Conservation (phyloP, 2,329 filamentous ascomycete genomes). For the Arthrobotrys sinensis region DNA sequence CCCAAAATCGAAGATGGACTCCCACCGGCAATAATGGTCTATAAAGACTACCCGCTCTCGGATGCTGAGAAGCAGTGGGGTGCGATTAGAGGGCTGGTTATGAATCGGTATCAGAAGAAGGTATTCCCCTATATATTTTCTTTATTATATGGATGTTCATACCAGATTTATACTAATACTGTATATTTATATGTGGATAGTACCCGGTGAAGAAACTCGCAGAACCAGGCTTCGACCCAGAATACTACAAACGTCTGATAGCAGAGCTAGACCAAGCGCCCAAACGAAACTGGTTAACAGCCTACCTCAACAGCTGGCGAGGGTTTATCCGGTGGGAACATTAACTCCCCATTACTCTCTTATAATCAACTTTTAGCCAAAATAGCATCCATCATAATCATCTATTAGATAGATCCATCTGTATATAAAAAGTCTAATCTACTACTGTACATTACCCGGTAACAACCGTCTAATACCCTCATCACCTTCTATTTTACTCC, state of each 20-base stretch:
- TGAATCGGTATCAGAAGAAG: constrained; percentile 74
- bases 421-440: background rate
- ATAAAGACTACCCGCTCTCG: background rate
- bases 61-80: constrained; percentile 74
- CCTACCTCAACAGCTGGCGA: constrained; percentile 72
- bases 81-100: constrained; percentile 74
- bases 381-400: background rate
- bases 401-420: too few relatives aligned
- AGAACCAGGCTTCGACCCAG: constrained; percentile 75
- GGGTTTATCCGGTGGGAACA: constrained; percentile 72
- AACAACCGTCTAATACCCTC: background rate
- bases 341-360: constrained; percentile 4
- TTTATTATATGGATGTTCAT: constrained; percentile 5
- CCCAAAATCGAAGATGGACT: constrained; percentile 38
- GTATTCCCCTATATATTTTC: constrained; percentile 66
- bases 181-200: constrained; percentile 59
- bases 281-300: constrained; percentile 72
- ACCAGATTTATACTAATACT: constrained; percentile 63
- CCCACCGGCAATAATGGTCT: constrained; percentile 14
- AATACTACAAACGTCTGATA: constrained; percentile 76
- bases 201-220: constrained; percentile 72
- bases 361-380: background rate
- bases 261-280: constrained; percentile 77
- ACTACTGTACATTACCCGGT: background rate
- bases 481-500: background rate